Base-by-base conservation (phyloP, 345 rosid genomes). In the Moricandia arvensis region DNA sequence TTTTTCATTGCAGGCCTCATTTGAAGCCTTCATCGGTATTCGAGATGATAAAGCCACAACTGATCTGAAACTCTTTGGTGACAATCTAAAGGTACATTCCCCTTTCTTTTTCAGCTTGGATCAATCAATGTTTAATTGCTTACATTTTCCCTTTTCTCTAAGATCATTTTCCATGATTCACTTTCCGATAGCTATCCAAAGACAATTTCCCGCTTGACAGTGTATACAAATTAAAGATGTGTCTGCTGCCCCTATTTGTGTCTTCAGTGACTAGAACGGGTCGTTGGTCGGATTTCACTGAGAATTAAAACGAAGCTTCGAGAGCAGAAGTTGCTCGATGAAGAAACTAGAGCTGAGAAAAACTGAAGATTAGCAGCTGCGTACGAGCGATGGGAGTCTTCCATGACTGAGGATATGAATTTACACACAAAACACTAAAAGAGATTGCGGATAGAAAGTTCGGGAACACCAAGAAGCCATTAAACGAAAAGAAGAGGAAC, bases 241-340 rank as follows among this genome's bases (percentile, higher is more conserved):
- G 15, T 84, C 74, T 37, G 93, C 96, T 79, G 96, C 97, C 75
- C 96, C 98, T 16, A 91, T 94, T 71, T 96, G 97, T 72, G 96
- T 94, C 68, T 91, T 70, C 89, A 53, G n/a, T n/a, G n/a, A n/a
- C n/a, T n/a, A n/a, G n/a, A n/a, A n/a, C n/a, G n/a, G n/a, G n/a
- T n/a, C n/a, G n/a, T n/a, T n/a, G n/a, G n/a, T n/a, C n/a, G n/a
- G n/a, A n/a, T n/a, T n/a, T n/a, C n/a, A n/a, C n/a, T n/a, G n/a
- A n/a, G n/a, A n/a, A n/a, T n/a, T n/a, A n/a, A n/a, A n/a, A n/a
- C n/a, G n/a, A n/a, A n/a, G n/a, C n/a, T n/a, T n/a, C n/a, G n/a
- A n/a, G n/a, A n/a, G n/a, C n/a, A n/a, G n/a, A n/a, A n/a, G n/a
- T n/a, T n/a, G n/a, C n/a, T n/a, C n/a, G n/a, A n/a, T n/a, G n/a